phyloP scores from a whole-genome alignment of 306 rosid genomes.

The Prunus armeniaca region DNA sequence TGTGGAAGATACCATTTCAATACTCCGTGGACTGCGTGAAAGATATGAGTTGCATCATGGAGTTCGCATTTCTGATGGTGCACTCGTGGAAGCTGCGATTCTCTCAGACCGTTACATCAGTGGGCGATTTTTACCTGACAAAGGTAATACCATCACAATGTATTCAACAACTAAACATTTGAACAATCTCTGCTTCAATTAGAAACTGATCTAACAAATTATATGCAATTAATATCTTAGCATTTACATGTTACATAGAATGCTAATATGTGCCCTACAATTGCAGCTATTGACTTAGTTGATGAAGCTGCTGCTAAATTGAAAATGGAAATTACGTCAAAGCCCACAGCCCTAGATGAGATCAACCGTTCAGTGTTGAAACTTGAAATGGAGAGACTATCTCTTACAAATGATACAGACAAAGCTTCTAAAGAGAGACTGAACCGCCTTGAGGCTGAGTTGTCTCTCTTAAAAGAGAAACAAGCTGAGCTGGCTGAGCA shows the following conservation, averaged over 20 bases:
- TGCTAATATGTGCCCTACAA: conserved; percentile 23
- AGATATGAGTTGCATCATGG: conserved; percentile 99
- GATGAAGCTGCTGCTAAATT: conserved; percentile 99
- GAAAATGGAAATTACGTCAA: conserved; percentile 98
- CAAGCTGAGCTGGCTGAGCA: conserved; percentile 72
- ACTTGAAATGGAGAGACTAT: conserved; percentile 96
- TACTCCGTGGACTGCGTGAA: conserved; percentile 90
- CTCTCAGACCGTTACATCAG: conserved; percentile 97
- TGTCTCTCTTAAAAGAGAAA: conserved; percentile 77
- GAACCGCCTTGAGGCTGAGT: conserved; percentile 85
- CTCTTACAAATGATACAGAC: conserved; percentile 87
- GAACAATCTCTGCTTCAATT: not conserved
- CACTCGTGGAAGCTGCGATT: conserved; percentile 97
- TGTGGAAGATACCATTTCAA: conserved; percentile 84
- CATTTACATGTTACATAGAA: not conserved
- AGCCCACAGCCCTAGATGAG: conserved; percentile 96
- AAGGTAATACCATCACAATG: conserved; percentile 52
- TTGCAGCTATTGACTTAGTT: conserved; percentile 92
- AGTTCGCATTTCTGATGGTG: conserved; percentile 95
- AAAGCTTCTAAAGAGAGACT: conserved; percentile 86
- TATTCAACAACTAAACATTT: not conserved
- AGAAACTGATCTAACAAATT: not conserved
- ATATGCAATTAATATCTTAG: not conserved
- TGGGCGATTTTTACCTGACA: conserved; percentile 95
- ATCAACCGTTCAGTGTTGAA: conserved; percentile 91